Evolutionary conservation across 176 grass and related monocot species (phyloP).

Genomic region (Bothriochloa decipiens): DNA sequence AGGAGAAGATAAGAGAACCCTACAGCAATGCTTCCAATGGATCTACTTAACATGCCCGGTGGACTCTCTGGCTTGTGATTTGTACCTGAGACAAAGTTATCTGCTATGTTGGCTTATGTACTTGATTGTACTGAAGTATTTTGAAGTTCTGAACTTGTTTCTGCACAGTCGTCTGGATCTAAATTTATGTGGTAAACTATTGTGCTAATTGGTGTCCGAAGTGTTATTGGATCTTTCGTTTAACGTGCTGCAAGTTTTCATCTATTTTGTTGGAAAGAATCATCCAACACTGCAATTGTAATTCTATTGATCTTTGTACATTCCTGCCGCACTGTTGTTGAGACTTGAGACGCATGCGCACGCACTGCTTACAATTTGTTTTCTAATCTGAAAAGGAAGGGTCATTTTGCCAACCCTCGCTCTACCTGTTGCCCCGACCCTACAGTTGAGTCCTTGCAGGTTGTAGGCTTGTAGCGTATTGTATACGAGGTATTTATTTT

Average conservation of each 20-base stretch:
- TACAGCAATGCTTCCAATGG: constrained; percentile 13
- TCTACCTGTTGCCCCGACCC: no score
- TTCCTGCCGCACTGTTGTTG: neutral
- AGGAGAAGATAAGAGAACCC: constrained; percentile 15
- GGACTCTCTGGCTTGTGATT: constrained; percentile 20
- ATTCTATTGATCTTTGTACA: neutral
- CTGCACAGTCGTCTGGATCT: neutral
- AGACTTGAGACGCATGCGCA: neutral
- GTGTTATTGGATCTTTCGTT: neutral
- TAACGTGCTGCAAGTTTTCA: neutral
- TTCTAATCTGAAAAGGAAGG: no score
- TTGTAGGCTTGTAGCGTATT: no score
- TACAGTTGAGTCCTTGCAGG: no score
- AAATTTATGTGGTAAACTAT: neutral
- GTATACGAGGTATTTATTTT: no score
- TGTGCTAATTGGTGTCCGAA: neutral
- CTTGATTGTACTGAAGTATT: neutral
- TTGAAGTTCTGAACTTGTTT: constrained; percentile 16
- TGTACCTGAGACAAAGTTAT: neutral
- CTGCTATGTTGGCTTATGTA: constrained; percentile 10
- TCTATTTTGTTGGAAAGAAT: neutral
- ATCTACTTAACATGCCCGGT: constrained; percentile 27
- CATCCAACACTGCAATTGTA: neutral
- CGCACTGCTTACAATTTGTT: no score
- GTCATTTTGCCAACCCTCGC: no score